Conservation (phyloP, 805 yeast genomes). For the Pichia sporocuriosa region DNA sequence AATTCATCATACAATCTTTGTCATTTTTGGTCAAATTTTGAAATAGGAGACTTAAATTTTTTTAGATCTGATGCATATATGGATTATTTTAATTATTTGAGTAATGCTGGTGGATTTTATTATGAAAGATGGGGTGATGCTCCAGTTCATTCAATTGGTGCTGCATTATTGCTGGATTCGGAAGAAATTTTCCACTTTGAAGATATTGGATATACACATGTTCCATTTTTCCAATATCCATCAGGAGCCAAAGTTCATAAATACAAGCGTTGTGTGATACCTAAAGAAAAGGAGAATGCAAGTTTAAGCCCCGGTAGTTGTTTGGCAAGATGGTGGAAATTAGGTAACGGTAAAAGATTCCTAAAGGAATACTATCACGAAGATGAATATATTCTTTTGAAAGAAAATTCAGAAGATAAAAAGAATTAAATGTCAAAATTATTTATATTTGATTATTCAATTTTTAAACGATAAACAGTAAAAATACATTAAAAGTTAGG, state of each 20-base stretch:
- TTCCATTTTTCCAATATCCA: slow-evolving; percentile 63
- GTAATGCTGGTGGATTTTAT: slow-evolving; percentile 67
- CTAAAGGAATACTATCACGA: slow-evolving; percentile 36
- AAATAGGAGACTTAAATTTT: slow-evolving; percentile 64
- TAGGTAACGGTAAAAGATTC: slow-evolving; percentile 54
- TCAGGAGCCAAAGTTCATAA: slow-evolving; percentile 40
- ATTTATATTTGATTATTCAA: too few relatives aligned
- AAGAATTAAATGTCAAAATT: not conserved
- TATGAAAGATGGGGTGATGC: slow-evolving; percentile 96
- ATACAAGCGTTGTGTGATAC: slow-evolving; percentile 48
- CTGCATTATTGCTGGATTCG: slow-evolving; percentile 49
- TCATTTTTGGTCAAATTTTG: slow-evolving; percentile 87
- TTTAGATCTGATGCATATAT: slow-evolving; percentile 61
- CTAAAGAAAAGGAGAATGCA: slow-evolving; percentile 35
- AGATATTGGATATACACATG: slow-evolving; percentile 75
- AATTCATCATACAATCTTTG: slow-evolving; percentile 59
- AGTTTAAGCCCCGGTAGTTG: slow-evolving; percentile 51
- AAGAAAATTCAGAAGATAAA: not conserved
- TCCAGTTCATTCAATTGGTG: slow-evolving; percentile 76
- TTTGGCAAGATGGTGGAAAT: slow-evolving; percentile 69
- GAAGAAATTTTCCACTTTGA: slow-evolving; percentile 68
- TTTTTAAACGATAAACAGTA: too few relatives aligned
- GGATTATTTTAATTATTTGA: slow-evolving; percentile 56
- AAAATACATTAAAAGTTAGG: not conserved
- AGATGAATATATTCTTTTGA: slow-evolving; percentile 26